A percentile compares a stretch with the other conserved stretches of the same genome.
These are phyloP conservation scores for Lasiodiplodia sp. DNA, from an alignment of 2,329 filamentous ascomycete species.

Conservation along the genomic window DNA sequence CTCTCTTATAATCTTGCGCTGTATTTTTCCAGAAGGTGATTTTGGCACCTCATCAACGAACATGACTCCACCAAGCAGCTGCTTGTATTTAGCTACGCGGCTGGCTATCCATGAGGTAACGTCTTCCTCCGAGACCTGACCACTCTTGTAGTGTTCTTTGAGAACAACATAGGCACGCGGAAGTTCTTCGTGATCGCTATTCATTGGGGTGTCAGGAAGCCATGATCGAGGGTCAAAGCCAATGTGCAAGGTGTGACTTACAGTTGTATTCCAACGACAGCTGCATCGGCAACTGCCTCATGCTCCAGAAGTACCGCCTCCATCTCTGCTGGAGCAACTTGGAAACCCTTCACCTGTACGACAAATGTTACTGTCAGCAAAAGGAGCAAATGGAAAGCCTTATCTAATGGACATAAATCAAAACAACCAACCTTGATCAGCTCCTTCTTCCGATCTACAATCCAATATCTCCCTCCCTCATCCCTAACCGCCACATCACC, in stretches of 20 bases:
- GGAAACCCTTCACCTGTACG: slow-evolving; percentile 19
- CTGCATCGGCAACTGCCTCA: slow-evolving; percentile 20
- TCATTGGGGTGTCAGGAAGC: background rate
- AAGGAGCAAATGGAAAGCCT: background rate
- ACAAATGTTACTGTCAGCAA: background rate
- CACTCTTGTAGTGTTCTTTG: slow-evolving; percentile 38
- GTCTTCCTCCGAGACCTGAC: slow-evolving; percentile 42
- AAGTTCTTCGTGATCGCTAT: slow-evolving; percentile 40
- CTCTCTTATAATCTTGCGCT: slow-evolving; percentile 42
- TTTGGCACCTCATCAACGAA: slow-evolving; percentile 47
- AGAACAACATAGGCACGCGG: slow-evolving; percentile 45
- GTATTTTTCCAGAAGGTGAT: slow-evolving; percentile 44
- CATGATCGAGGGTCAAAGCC: background rate
- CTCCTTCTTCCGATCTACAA: slow-evolving; percentile 51
- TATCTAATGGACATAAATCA: background rate
- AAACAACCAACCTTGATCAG: slow-evolving; percentile 52
- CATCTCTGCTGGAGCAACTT: slow-evolving; percentile 30
- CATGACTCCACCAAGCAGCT: slow-evolving; percentile 46
- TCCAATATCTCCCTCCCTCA: slow-evolving; percentile 39
- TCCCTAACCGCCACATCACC: slow-evolving; percentile 38
- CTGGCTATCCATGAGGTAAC: slow-evolving; percentile 47
- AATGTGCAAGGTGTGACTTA: background rate
- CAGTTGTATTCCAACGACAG: slow-evolving; percentile 34
- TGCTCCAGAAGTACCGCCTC: slow-evolving; percentile 26
- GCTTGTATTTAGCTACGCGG: slow-evolving; percentile 52